Evolutionary conservation across 352 stramenopile genomes (phyloP), one percentile per base, ranked within the genome.

Genomic region (Hyaloperonospora arabidopsidis): DNA sequence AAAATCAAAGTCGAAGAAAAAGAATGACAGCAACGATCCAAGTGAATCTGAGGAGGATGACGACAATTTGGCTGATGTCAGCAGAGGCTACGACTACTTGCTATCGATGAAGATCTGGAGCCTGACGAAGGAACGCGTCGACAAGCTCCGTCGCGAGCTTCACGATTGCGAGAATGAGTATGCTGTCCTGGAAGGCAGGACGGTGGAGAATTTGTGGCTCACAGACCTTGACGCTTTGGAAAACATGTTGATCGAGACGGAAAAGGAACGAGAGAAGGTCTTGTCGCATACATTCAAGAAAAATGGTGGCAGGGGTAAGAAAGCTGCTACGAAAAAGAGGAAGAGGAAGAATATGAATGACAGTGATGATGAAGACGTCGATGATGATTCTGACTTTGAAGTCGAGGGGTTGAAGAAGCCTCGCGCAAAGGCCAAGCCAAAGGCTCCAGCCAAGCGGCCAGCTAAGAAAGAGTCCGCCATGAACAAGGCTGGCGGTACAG

Each of bases 71-170:
- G 54, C 60, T 0, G 61, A 78, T 49, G 67, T 63, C 6, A 62
- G 57, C 45, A 68, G 64, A 52, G 86, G 89, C 43, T 98, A 96
- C 58, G 88, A 98, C 53, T 98, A 98, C 57, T 63, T 98, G 25
- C 61, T 98, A 28, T 97, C 86, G 43, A 97, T 98, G 89, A 93
- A 95, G 46, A 75, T 98, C 36, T 91, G 84, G 54, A 97, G 84
- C 35, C 65, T 98, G 49, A 98, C 93, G 15, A 87, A 84, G 50
- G 96, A 98, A 57, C 83, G 88, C 22, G 96, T 98, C 3, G 79
- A 97, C 38, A 85, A 79, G 8, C 72, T 98, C 7, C 82, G 86
- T 36, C 75, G 84, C 14, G 90, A 99, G 17, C 72, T 97, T 34
- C 60, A 83, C 46, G 83, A 85, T 41, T 89, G 81, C 35, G 81